Percentiles rank a stretch among this genome's conserved stretches.
These are phyloP conservation scores for Aspergillus pseudoterreus DNA, from an alignment of 2,329 filamentous ascomycete genomes.

Conservation along the genomic window DNA sequence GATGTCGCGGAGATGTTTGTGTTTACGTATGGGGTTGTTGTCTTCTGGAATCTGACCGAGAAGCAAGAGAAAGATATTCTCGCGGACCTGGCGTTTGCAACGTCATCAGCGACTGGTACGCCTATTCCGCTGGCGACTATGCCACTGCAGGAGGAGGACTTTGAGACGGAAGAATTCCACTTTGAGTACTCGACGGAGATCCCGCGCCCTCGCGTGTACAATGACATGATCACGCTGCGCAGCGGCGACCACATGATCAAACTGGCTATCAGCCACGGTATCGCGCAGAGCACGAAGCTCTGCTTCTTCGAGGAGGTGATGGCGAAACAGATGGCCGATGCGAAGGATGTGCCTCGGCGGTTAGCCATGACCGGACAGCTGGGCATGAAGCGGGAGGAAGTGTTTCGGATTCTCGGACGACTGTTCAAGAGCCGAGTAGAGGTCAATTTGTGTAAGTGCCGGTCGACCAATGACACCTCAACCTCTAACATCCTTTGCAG, in stretches of 20 bases:
- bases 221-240: slow-evolving; percentile 97
- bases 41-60: slow-evolving; percentile 98
- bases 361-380: slow-evolving; percentile 85
- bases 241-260: slow-evolving; percentile 99
- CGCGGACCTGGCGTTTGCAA: slow-evolving; percentile 85
- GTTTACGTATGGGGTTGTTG: slow-evolving; percentile 93
- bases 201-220: slow-evolving; percentile 86
- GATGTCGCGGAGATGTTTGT: slow-evolving; percentile 87
- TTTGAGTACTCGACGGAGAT: slow-evolving; percentile 92
- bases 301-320: slow-evolving; percentile 96
- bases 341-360: slow-evolving; percentile 85
- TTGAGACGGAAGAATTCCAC: slow-evolving; percentile 97
- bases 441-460: slow-evolving; percentile 84
- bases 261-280: slow-evolving; percentile 93
- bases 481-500: slow-evolving; percentile 42
- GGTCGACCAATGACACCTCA: background rate
- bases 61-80: slow-evolving; percentile 94
- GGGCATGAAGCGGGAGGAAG: slow-evolving; percentile 86
- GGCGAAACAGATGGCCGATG: slow-evolving; percentile 88
- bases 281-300: slow-evolving; percentile 94
- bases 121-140: slow-evolving; percentile 67
- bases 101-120: slow-evolving; percentile 35
- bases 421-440: slow-evolving; percentile 94
- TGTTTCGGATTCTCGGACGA: slow-evolving; percentile 84
- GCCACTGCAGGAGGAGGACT: slow-evolving; percentile 81